phyloP scores from a whole-genome alignment of 257 asterid species.

The Solanum sejunctum region DNA sequence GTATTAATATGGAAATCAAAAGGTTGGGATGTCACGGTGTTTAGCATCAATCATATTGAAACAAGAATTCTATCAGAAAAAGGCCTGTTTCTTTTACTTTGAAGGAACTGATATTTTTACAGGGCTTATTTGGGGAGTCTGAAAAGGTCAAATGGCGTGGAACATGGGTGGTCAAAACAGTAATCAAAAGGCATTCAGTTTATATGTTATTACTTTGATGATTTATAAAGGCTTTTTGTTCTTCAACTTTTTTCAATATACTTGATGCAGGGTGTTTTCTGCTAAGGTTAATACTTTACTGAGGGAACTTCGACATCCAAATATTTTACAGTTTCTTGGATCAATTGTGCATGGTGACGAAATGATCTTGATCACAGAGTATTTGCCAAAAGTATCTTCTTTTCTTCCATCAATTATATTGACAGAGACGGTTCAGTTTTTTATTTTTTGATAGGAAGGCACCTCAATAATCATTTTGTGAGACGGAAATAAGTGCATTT shows the following conservation, averaged over 20 bases:
- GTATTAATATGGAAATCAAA: background rate
- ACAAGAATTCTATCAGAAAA: background rate
- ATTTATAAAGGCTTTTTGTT: background rate
- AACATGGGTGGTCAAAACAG: conserved; percentile 52
- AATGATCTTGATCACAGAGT: conserved; percentile 48
- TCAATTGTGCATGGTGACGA: conserved; percentile 52
- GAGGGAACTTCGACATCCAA: conserved; percentile 54
- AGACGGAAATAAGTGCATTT: background rate
- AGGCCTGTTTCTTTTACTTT: background rate
- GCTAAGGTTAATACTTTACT: conserved; percentile 45
- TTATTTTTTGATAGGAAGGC: background rate
- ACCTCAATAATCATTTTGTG: background rate
- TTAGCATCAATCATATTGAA: too few species aligned
- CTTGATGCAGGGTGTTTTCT: conserved; percentile 31
- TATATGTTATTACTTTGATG: conserved; percentile 1
- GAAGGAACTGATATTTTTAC: background rate
- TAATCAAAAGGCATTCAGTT: conserved; percentile 28
- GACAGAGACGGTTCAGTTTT: background rate
- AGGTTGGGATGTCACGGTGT: too few species aligned
- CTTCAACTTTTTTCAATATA: background rate
- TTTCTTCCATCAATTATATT: background rate
- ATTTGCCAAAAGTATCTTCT: conserved; percentile 40
- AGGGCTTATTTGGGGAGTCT: conserved; percentile 40
- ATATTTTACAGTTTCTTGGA: conserved; percentile 58
- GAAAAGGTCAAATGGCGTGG: conserved; percentile 60